These are phyloP conservation scores for Chaetomium sp. DNA, from an alignment of 2,329 filamentous ascomycete genomes.

Conservation along the genomic window DNA sequence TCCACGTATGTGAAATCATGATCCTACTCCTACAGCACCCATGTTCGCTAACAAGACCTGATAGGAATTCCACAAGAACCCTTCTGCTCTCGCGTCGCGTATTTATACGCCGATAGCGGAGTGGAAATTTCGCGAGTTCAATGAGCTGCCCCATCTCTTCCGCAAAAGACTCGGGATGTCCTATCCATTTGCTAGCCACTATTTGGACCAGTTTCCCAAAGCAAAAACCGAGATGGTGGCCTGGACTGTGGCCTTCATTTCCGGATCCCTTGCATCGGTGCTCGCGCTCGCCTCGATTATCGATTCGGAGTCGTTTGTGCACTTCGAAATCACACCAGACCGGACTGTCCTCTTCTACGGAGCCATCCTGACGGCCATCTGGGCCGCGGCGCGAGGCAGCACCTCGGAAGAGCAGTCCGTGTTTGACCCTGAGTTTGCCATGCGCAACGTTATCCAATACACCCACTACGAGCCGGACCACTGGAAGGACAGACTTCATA, in stretches of 20 bases:
- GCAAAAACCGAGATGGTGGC: slow-evolving; percentile 83
- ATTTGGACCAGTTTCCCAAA: slow-evolving; percentile 94
- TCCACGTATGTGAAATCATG: slow-evolving; percentile 56
- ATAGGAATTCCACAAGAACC: slow-evolving; percentile 92
- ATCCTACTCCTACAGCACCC: background rate
- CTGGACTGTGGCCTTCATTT: slow-evolving; percentile 78
- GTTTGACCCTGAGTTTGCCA: slow-evolving; percentile 84
- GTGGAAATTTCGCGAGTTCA: slow-evolving; percentile 99
- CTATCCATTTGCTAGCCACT: slow-evolving; percentile 83
- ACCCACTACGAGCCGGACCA: slow-evolving; percentile 87
- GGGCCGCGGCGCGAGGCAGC: slow-evolving; percentile 74
- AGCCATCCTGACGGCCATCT: slow-evolving; percentile 73
- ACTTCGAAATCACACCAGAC: slow-evolving; percentile 84
- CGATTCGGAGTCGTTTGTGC: slow-evolving; percentile 84
- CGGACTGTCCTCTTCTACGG: slow-evolving; percentile 88
- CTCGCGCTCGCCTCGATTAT: slow-evolving; percentile 77
- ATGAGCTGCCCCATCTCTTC: slow-evolving; percentile 90
- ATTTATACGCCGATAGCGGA: slow-evolving; percentile 90
- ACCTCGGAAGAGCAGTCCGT: slow-evolving; percentile 84
- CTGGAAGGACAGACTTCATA: slow-evolving; percentile 87
- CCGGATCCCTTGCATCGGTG: slow-evolving; percentile 79
- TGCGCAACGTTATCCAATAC: slow-evolving; percentile 83
- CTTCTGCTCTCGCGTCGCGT: slow-evolving; percentile 75
- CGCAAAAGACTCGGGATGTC: slow-evolving; percentile 88
- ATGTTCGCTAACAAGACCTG: background rate